These are phyloP conservation scores for Lepraria neglecta DNA, from an alignment of 495 filamentous ascomycete species.

Conservation along the genomic window DNA sequence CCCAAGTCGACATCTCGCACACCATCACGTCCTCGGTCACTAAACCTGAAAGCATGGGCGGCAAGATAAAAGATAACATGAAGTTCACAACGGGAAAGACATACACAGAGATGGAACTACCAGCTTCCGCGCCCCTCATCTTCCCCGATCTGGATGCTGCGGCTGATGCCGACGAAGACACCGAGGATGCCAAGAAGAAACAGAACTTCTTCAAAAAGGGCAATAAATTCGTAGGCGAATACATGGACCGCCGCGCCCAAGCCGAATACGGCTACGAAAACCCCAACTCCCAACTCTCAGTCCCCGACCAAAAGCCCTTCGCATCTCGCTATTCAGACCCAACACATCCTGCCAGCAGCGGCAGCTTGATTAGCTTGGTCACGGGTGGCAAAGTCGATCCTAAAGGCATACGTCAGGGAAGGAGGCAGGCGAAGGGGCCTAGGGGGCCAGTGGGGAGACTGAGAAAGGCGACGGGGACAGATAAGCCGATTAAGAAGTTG, in stretches of 20 bases:
- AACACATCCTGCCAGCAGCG: constrained; percentile 41
- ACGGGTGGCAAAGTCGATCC: constrained; percentile 32
- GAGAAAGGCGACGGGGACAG: constrained; percentile 10
- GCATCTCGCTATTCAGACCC: constrained; percentile 44
- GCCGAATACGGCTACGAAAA: constrained; percentile 35
- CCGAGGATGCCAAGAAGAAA: constrained; percentile 32
- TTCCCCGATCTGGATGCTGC: constrained; percentile 48
- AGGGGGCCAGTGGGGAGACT: not conserved
- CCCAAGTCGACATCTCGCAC: constrained; percentile 9
- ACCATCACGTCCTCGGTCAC: constrained; percentile 14
- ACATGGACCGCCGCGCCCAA: constrained; percentile 47
- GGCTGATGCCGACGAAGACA: constrained; percentile 27
- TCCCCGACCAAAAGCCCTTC: constrained; percentile 27
- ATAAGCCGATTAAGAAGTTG: constrained; percentile 12
- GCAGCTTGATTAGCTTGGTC: constrained; percentile 35
- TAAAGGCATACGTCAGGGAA: not conserved
- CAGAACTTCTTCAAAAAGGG: constrained; percentile 35
- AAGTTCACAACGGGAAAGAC: constrained; percentile 43
- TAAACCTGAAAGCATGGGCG: constrained; percentile 3
- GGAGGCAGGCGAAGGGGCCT: not conserved
- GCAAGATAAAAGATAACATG: constrained; percentile 27
- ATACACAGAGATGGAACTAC: constrained; percentile 43
- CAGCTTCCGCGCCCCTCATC: constrained; percentile 48
- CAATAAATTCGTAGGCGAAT: constrained; percentile 44
- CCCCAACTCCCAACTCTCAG: constrained; percentile 10